Evolutionary conservation across 2,329 filamentous ascomycete genomes (phyloP).

Genomic region (Monosporascus sp.): DNA sequence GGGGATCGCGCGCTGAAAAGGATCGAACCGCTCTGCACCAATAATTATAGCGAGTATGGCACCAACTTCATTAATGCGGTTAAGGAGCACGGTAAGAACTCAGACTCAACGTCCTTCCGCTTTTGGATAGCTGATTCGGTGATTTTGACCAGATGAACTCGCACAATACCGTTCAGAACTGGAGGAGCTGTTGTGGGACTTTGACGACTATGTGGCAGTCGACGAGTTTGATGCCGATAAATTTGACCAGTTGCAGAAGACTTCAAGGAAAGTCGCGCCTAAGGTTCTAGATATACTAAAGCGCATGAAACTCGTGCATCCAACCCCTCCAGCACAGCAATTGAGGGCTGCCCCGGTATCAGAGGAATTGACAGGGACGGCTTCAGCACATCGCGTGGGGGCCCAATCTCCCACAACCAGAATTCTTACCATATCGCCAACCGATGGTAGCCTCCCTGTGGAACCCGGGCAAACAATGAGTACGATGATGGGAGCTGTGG

Average conservation of each 20-base stretch:
- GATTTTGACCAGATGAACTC: conserved; percentile 40
- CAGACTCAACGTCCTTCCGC: neutral
- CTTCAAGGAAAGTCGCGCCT: conserved; percentile 43
- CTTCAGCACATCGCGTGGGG: neutral
- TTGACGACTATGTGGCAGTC: conserved; percentile 48
- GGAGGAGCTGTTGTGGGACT: conserved; percentile 48
- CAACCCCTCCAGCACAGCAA: conserved; percentile 14
- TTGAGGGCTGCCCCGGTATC: conserved; percentile 8
- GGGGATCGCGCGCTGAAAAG: conserved; percentile 44
- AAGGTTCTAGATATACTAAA: conserved; percentile 45
- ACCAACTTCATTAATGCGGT: conserved; percentile 44
- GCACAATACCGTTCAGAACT: conserved; percentile 41
- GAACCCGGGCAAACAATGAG: conserved; percentile 18
- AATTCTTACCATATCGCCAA: conserved; percentile 1
- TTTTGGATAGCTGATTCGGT: neutral
- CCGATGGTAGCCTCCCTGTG: conserved; percentile 18
- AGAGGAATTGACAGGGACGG: conserved; percentile 3
- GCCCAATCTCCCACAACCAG: neutral
- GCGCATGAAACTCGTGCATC: conserved; percentile 44
- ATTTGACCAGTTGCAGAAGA: conserved; percentile 41
- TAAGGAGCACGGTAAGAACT: conserved; percentile 45
- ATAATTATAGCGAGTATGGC: conserved; percentile 43
- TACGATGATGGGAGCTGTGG: conserved; percentile 17
- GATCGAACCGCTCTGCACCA: conserved; percentile 46
- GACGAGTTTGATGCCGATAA: conserved; percentile 46